Evolutionary conservation across 2,329 filamentous ascomycete species (phyloP).

Genomic region (Ceratocystis eucalypticola): DNA sequence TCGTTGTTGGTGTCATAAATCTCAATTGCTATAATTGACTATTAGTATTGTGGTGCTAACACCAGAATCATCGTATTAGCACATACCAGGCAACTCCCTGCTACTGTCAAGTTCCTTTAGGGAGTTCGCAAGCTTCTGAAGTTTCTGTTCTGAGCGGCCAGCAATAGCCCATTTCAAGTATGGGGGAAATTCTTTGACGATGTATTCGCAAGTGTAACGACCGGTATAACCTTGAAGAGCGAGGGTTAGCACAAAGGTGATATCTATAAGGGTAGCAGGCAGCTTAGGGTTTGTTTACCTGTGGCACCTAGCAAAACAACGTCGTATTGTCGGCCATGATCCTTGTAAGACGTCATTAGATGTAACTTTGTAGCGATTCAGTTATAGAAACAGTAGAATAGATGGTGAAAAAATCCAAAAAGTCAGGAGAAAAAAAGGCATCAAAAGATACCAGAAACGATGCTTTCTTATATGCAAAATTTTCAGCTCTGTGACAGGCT

Average conservation of each 20-base stretch:
- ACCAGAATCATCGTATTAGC: neutral
- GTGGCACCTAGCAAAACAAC: conserved; percentile 45
- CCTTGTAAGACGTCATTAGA: conserved; percentile 36
- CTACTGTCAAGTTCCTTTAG: conserved; percentile 53
- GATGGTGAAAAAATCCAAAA: neutral
- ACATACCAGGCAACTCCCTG: conserved; percentile 53
- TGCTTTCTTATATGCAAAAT: neutral
- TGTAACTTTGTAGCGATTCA: conserved; percentile 13
- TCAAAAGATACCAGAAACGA: neutral
- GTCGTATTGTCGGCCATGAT: conserved; percentile 40
- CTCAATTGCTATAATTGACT: conserved; percentile 34
- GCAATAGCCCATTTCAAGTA: conserved; percentile 79
- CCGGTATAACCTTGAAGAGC: conserved; percentile 61
- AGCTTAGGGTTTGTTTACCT: conserved; percentile 31
- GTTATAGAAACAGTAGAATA: neutral
- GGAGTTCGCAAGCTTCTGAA: conserved; percentile 53
- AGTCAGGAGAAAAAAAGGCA: neutral
- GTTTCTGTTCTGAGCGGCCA: conserved; percentile 64
- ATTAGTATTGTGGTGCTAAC: conserved; percentile 6
- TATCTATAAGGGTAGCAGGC: neutral
- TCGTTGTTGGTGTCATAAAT: conserved; percentile 36
- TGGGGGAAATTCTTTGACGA: conserved; percentile 55
- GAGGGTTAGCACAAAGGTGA: neutral
- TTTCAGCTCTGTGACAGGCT: neutral
- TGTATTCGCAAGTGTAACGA: conserved; percentile 59